Evolutionary conservation across 768 basidiomycete genomes (phyloP).

Genomic region (Chalciporus pseudorubinellus): DNA sequence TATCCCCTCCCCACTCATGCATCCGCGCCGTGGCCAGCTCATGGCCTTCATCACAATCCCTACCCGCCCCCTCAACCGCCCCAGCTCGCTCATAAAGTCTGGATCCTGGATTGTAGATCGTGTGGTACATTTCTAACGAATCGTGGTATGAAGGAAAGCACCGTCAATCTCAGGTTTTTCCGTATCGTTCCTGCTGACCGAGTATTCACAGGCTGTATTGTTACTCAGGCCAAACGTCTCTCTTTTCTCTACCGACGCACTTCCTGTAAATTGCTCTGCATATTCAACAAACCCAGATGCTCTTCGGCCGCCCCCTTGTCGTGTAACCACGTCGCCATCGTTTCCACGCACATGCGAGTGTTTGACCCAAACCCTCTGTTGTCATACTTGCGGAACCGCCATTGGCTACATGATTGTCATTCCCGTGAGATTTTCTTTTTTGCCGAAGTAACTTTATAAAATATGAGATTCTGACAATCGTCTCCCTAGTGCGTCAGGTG

Average conservation of each 20-base stretch:
- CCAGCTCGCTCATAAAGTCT: constrained; percentile 65
- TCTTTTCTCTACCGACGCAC: constrained; percentile 79
- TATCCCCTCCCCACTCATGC: constrained; percentile 16
- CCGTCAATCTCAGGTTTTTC: background rate
- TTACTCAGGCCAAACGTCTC: constrained; percentile 77
- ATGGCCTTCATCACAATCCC: constrained; percentile 39
- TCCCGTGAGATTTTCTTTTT: constrained; percentile 42
- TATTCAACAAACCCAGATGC: constrained; percentile 49
- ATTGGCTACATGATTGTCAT: constrained; percentile 82
- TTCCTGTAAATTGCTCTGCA: constrained; percentile 74
- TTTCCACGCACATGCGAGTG: constrained; percentile 73
- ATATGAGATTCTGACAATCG: constrained; percentile 11
- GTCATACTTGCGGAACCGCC: constrained; percentile 70
- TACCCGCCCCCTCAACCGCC: constrained; percentile 40
- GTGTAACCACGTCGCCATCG: constrained; percentile 32
- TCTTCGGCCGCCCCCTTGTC: constrained; percentile 39
- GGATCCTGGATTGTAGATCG: constrained; percentile 74
- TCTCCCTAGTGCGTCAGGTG: constrained; percentile 59
- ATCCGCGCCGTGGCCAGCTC: constrained; percentile 31
- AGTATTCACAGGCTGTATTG: constrained; percentile 63
- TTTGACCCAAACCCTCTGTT: constrained; percentile 77
- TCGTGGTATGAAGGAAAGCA: constrained; percentile 76
- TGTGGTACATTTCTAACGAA: constrained; percentile 78
- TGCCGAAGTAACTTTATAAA: constrained; percentile 1
- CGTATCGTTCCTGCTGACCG: constrained; percentile 4